Base-by-base conservation (phyloP, 1,139 yeast genomes). In the Kodamaea arcana region DNA sequence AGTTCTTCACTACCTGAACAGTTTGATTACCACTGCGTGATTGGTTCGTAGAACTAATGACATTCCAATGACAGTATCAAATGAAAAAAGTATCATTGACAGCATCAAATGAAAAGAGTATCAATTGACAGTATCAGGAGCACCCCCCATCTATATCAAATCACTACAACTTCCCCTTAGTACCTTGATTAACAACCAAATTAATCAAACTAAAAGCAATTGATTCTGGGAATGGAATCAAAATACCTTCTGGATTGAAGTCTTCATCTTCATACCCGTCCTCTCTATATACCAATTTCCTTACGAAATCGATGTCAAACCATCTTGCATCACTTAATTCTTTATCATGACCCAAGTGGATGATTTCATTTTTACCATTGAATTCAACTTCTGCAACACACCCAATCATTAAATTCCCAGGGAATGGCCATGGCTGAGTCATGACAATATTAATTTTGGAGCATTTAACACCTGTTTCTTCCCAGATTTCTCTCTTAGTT, bases 381-480 rank as follows among this genome's bases (percentile, higher is more conserved):
- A 77, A 78, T 8, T 81, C 84, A 2, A 81, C 51, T 25, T 72
- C 69, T 0, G 86, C 96, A 38, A 88, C 57, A 57, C 97, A 88
- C 9, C 97, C 97, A 48, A 92, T 73, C 97, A 90, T 90, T 50
- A 92, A 61, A 54, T 84, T 88, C 1, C 87, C 87, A 1, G 97
- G 97, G 60, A 80, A 90, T 16, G 97, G 98, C 97, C 97, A 88
- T 5, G 97, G 96, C 58, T 88, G 97, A 7, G 92, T 76, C 52
- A 78, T 69, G 21, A 81, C 63, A 33, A 88, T 70, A 33, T 66
- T 58, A 24, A 88, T 82, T 29, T 69, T 63, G 25, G 74, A 66
- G 34, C 84, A 79, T 29, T 62, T 70, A 24, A 87, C 85, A 3
- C 98, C 98, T 2, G 97, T 81, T 58, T 90, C 98, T 57, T 90